Evolutionary conservation across 805 yeast genomes (phyloP).

Genomic region (Metschnikowia continentalis): DNA sequence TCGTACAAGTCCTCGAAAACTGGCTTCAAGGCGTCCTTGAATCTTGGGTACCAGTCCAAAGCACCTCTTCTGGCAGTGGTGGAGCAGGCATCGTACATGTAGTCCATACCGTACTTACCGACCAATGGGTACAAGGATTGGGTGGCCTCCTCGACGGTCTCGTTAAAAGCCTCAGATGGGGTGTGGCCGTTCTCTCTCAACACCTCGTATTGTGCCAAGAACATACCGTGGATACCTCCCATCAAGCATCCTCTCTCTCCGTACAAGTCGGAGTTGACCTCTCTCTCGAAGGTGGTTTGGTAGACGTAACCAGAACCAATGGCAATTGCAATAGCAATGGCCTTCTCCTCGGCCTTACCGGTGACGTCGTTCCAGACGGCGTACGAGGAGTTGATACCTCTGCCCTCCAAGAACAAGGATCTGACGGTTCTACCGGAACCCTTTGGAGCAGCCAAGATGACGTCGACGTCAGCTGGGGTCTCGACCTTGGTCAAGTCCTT

Average conservation of each 20-base stretch:
- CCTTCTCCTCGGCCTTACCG: slow-evolving; percentile 99
- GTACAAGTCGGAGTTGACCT: slow-evolving; percentile 97
- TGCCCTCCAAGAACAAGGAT: slow-evolving; percentile 98
- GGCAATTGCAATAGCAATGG: slow-evolving; percentile 97
- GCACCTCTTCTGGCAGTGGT: slow-evolving; percentile 99
- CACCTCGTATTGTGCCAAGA: slow-evolving; percentile 99
- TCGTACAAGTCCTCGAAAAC: slow-evolving; percentile 95
- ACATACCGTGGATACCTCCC: slow-evolving; percentile 99
- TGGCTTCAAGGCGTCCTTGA: slow-evolving; percentile 98
- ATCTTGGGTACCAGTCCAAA: slow-evolving; percentile 98
- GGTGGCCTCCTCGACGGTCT: slow-evolving; percentile 99
- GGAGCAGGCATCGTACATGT: slow-evolving; percentile 99
- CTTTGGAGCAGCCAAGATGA: slow-evolving; percentile 98
- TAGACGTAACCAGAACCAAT: slow-evolving; percentile 99
- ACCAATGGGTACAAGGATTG: slow-evolving; percentile 98
- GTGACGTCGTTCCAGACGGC: slow-evolving; percentile 99
- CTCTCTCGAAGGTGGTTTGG: slow-evolving; percentile 99
- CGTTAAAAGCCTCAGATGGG: slow-evolving; percentile 99
- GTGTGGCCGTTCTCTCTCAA: slow-evolving; percentile 99
- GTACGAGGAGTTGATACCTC: slow-evolving; percentile 99
- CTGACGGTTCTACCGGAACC: slow-evolving; percentile 99
- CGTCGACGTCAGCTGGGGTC: slow-evolving; percentile 92
- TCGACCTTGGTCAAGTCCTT: slow-evolving; percentile 95
- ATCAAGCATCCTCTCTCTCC: slow-evolving; percentile 99
- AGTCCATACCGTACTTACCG: slow-evolving; percentile 99